Percentiles rank a stretch among this genome's conserved stretches.
These are phyloP conservation scores for Meyerozyma elateridarum DNA, from an alignment of 1,139 yeast species.

Conservation along the genomic window DNA sequence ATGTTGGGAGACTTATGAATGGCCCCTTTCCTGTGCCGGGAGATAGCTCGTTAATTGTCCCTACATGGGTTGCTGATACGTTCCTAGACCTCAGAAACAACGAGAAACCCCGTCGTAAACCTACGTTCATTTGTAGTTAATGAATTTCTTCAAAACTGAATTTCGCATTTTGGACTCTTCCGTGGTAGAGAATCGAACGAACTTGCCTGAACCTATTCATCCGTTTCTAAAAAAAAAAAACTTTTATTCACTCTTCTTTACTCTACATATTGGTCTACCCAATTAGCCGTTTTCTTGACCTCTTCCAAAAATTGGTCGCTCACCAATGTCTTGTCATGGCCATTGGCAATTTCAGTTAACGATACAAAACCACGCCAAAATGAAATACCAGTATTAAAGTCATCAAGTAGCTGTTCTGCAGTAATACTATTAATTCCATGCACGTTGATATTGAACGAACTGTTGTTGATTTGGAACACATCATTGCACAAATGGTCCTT, in stretches of 20 bases:
- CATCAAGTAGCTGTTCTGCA: constrained; percentile 32
- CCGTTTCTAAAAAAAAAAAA: neutral
- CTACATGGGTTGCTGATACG: constrained; percentile 5
- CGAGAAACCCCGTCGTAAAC: neutral
- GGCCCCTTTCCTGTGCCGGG: constrained; percentile 36
- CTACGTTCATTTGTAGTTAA: constrained; percentile 1
- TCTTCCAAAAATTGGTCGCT: constrained; percentile 26
- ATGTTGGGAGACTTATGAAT: constrained; percentile 33
- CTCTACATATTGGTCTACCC: constrained; percentile 29
- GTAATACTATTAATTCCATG: constrained; percentile 40
- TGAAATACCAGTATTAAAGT: constrained; percentile 34
- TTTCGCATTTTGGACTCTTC: neutral
- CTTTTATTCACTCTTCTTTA: constrained; percentile 4
- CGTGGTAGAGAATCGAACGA: neutral
- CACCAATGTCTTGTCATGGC: constrained; percentile 31
- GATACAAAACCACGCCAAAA: constrained; percentile 41
- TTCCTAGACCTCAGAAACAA: constrained; percentile 1
- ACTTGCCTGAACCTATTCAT: neutral
- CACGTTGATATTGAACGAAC: constrained; percentile 40
- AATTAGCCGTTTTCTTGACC: constrained; percentile 39
- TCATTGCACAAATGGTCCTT: constrained; percentile 33
- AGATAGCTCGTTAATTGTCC: constrained; percentile 1
- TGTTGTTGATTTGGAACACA: constrained; percentile 36
- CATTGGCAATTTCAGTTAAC: constrained; percentile 33
- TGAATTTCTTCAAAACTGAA: neutral